phyloP scores from a whole-genome alignment of 495 filamentous ascomycete species.

The Peziza echinospora region DNA sequence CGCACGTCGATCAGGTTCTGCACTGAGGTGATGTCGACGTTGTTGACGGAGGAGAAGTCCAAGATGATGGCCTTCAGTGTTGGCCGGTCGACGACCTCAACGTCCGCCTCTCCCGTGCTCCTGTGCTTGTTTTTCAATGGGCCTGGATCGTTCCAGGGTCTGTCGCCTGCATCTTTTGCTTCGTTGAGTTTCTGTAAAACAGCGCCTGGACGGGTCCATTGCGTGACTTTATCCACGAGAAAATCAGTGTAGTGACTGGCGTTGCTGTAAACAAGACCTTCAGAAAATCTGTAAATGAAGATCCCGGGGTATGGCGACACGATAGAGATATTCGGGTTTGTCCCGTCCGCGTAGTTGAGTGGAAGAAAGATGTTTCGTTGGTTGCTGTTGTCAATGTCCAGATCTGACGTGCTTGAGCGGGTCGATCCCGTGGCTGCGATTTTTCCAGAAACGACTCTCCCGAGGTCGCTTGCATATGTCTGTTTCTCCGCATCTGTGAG shows the following conservation, averaged over 20 bases:
- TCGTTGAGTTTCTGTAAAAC: conserved; percentile 5
- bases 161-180: conserved; percentile 49
- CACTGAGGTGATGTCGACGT: conserved; percentile 83
- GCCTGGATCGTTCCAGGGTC: conserved; percentile 92
- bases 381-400: conserved; percentile 11
- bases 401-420: conserved; percentile 11
- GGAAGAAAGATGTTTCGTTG: conserved; percentile 73
- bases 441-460: conserved; percentile 14
- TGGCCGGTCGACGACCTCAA: conserved; percentile 31
- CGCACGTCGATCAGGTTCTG: conserved; percentile 94
- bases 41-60: conserved; percentile 89
- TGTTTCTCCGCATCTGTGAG: neutral
- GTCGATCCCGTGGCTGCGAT: conserved; percentile 11
- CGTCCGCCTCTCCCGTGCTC: conserved; percentile 8
- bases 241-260: conserved; percentile 76
- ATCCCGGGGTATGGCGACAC: conserved; percentile 73
- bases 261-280: conserved; percentile 94
- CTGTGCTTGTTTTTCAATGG: conserved; percentile 34
- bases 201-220: conserved; percentile 38
- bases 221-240: conserved; percentile 52
- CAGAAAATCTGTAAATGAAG: conserved; percentile 93
- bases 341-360: conserved; percentile 66
- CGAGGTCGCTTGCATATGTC: conserved; percentile 21
- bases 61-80: conserved; percentile 82
- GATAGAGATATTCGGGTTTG: conserved; percentile 66